Evolutionary conservation across 2,329 filamentous ascomycete genomes (phyloP), one percentile per base, ranked within the genome.

Genomic region (Knoxdaviesia proteae): DNA sequence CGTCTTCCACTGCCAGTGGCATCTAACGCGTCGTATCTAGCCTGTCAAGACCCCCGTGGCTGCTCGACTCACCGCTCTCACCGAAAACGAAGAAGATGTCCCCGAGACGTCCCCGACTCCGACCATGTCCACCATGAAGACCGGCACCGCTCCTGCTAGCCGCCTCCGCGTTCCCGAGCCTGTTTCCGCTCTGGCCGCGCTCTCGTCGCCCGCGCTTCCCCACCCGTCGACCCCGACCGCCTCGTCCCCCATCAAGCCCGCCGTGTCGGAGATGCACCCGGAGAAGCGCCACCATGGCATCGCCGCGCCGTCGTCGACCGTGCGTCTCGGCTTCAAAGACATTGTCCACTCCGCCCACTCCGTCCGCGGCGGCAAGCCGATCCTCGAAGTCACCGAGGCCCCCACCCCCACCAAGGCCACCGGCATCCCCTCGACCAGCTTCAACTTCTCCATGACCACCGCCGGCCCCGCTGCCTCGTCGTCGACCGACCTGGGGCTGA

Each of bases 231-330:
- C 81, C 1, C 84, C 84, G 5, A 68, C 66, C 36, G 72, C 73
- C 36, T 70, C 68, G 9, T 74, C 75, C 4, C 69, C 75, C 5
- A 63, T 80, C 50, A 80, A 81, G 61, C 81, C 84, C 30, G 65
- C 79, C 40, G 69, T 69, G 48, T 74, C 77, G 46, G 86, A 94
- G 57, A 94, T 94, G 87, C 87, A 94, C 56, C 88, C 88, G 6
- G 82, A 81, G 62, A 82, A 81, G 55, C 73, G 75, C 44, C 84
- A 90, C 45, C 69, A 73, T 49, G 87, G 81, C 29, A 80, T 76
- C 47, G 82, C 80, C 43, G 66, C 82, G 38, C 73, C 80, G 2
- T 86, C 90, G 31, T 84, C 86, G 7, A 84, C 80, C 5, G 66
- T 90, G 38, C 74, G 80, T 53, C 68, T 93, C 29, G 87, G 87